A percentile compares a stretch with the other conserved stretches of the same genome.
phyloP scores from a whole-genome alignment of 2,329 filamentous ascomycete genomes.

The Periconia macrospinosa region DNA sequence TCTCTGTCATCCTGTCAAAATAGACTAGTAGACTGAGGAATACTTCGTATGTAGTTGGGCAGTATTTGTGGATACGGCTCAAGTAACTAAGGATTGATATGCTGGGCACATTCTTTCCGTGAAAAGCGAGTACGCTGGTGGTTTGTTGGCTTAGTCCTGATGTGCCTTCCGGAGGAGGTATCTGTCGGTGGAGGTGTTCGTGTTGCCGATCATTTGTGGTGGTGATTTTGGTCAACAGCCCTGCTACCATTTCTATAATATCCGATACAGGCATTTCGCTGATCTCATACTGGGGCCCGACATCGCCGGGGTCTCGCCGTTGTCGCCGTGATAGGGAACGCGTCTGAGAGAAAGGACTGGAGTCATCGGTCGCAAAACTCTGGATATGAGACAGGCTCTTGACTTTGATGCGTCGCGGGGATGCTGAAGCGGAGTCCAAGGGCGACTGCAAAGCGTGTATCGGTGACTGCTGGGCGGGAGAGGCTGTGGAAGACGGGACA shows the following conservation, averaged over 20 bases:
- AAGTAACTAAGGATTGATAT: slow-evolving; percentile 97
- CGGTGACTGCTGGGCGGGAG: slow-evolving; percentile 32
- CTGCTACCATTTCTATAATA: slow-evolving; percentile 98
- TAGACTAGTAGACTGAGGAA: slow-evolving; percentile 95
- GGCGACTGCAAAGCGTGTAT: slow-evolving; percentile 29
- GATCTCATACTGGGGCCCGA: slow-evolving; percentile 78
- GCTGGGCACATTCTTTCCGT: slow-evolving; percentile 95
- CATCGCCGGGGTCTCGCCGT: slow-evolving; percentile 51
- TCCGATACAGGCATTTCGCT: slow-evolving; percentile 96
- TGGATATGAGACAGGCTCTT: slow-evolving; percentile 90
- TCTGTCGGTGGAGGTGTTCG: slow-evolving; percentile 79
- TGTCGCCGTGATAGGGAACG: slow-evolving; percentile 45
- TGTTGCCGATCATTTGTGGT: slow-evolving; percentile 95
- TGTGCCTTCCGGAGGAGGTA: slow-evolving; percentile 62
- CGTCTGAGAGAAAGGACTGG: slow-evolving; percentile 59
- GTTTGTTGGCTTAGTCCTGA: slow-evolving; percentile 64
- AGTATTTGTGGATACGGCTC: slow-evolving; percentile 97
- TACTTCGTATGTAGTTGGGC: slow-evolving; percentile 96
- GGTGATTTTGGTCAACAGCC: slow-evolving; percentile 93
- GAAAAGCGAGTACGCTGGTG: slow-evolving; percentile 85
- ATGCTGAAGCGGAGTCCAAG: slow-evolving; percentile 38
- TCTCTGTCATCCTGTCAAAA: slow-evolving; percentile 98
- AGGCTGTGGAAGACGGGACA: slow-evolving; percentile 25
- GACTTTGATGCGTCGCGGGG: slow-evolving; percentile 71
- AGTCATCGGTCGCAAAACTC: slow-evolving; percentile 79